phyloP scores from a whole-genome alignment of 805 yeast genomes.

The Candida stauntonica region DNA sequence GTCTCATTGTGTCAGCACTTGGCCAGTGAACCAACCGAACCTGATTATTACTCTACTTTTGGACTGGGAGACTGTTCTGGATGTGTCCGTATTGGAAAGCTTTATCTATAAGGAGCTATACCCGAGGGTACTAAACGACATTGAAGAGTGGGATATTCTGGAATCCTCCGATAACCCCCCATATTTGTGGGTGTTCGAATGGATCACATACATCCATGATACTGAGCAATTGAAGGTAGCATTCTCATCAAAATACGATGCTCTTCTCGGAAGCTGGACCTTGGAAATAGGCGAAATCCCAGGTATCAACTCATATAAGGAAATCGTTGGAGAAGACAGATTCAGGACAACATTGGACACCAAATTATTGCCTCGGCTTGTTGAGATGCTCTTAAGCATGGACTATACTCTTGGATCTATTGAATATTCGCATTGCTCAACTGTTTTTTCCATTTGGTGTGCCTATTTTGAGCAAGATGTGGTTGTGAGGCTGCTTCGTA shows the following conservation, averaged over 20 bases:
- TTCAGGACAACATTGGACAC: slow-evolving; percentile 18
- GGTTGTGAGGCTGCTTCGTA: no score
- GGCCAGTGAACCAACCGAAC: slow-evolving; percentile 38
- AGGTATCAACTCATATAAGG: slow-evolving; percentile 31
- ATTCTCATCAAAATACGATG: slow-evolving; percentile 23
- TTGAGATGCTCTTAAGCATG: slow-evolving; percentile 3
- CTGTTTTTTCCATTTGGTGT: background rate
- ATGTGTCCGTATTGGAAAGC: slow-evolving; percentile 26
- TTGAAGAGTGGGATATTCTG: slow-evolving; percentile 34
- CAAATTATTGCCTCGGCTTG: slow-evolving; percentile 23
- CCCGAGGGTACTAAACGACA: slow-evolving; percentile 34
- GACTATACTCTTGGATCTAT: background rate
- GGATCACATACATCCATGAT: slow-evolving; percentile 30
- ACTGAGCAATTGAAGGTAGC: slow-evolving; percentile 17
- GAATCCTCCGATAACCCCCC: slow-evolving; percentile 14
- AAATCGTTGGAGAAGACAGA: slow-evolving; percentile 28
- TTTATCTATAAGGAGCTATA: slow-evolving; percentile 30
- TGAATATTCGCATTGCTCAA: background rate
- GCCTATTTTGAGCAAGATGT: no score
- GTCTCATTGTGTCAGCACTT: slow-evolving; percentile 27
- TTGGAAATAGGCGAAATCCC: slow-evolving; percentile 4
- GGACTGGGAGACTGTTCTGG: slow-evolving; percentile 38
- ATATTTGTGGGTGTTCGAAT: slow-evolving; percentile 35
- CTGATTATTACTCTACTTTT: slow-evolving; percentile 35
- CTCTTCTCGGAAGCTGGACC: slow-evolving; percentile 21